Percentiles rank a stretch among this genome's conserved stretches.
phyloP scores from a whole-genome alignment of 164 flowering plant genomes.

The Kalanchoe fedtschenkoi region DNA sequence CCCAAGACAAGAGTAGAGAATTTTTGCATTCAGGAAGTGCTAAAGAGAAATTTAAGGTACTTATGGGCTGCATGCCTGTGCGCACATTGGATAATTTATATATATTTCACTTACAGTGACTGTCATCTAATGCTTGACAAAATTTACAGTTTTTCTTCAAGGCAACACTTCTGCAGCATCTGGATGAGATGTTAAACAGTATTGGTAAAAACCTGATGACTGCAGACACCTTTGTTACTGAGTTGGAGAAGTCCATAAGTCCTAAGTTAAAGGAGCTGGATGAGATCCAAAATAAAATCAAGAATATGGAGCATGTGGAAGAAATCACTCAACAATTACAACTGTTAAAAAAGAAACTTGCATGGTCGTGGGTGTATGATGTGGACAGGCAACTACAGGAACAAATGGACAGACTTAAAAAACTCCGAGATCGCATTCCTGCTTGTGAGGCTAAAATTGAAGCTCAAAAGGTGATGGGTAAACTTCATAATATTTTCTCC shows the following conservation, averaged over 20 bases:
- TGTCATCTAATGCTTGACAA: conserved; percentile 12
- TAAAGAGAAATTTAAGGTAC: conserved; percentile 90
- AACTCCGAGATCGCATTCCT: conserved; percentile 65
- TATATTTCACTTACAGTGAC: too few species aligned
- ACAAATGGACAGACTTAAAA: conserved; percentile 40
- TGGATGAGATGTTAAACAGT: conserved; percentile 50
- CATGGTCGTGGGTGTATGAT: conserved; percentile 86
- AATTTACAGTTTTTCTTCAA: conserved; percentile 73
- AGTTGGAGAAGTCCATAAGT: conserved; percentile 51
- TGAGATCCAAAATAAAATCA: conserved; percentile 67
- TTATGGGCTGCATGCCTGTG: neutral
- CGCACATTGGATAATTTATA: neutral
- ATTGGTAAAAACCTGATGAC: conserved; percentile 29
- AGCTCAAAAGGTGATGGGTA: conserved; percentile 36
- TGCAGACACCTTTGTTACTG: conserved; percentile 44
- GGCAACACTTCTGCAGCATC: conserved; percentile 95
- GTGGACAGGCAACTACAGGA: conserved; percentile 46
- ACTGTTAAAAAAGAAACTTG: conserved; percentile 62
- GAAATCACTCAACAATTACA: conserved; percentile 61
- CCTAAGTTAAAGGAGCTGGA: conserved; percentile 58
- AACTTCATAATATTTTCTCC: neutral
- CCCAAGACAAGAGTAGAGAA: conserved; percentile 97
- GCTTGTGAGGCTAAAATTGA: conserved; percentile 67
- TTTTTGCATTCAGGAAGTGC: conserved; percentile 94
- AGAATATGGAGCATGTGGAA: conserved; percentile 78